These are phyloP conservation scores for Populus trichocarpa DNA, from an alignment of 441 rosid species.

Conservation along the genomic window DNA sequence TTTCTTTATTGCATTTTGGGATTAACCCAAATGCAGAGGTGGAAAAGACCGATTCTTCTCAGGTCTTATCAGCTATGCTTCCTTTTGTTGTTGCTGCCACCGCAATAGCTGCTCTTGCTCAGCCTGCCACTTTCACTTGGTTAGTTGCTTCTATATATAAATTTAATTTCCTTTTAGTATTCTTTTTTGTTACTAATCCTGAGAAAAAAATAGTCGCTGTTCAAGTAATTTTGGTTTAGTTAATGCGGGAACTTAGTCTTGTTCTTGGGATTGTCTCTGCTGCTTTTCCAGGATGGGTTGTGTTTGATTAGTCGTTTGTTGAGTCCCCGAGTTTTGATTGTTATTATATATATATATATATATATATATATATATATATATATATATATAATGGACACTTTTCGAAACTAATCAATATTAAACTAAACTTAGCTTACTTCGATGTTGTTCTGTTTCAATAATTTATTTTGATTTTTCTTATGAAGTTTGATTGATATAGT, in stretches of 20 bases:
- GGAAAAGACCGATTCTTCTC: constrained; percentile 48
- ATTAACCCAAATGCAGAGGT: constrained; percentile 37
- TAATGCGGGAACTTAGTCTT: neutral
- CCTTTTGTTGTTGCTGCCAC: constrained; percentile 86
- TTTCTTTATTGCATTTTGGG: constrained; percentile 49
- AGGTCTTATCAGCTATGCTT: constrained; percentile 80
- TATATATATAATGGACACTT: neutral
- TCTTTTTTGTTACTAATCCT: neutral
- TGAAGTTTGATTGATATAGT: neutral
- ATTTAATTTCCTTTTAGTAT: neutral
- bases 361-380: too few relatives aligned
- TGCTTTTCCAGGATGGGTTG: neutral
- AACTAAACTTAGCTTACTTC: neutral
- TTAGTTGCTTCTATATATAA: constrained; percentile 9
- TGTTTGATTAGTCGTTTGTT: neutral
- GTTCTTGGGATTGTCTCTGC: neutral
- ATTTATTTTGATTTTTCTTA: neutral
- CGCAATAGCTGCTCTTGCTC: constrained; percentile 79
- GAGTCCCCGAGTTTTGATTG: neutral
- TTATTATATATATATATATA: too few relatives aligned
- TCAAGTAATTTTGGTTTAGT: neutral
- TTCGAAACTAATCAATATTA: neutral
- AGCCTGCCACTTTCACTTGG: constrained; percentile 84
- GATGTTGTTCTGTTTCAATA: neutral
- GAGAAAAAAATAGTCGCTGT: neutral